Base-by-base conservation (phyloP, 352 stramenopile species). In the Phytopythium montanum region DNA sequence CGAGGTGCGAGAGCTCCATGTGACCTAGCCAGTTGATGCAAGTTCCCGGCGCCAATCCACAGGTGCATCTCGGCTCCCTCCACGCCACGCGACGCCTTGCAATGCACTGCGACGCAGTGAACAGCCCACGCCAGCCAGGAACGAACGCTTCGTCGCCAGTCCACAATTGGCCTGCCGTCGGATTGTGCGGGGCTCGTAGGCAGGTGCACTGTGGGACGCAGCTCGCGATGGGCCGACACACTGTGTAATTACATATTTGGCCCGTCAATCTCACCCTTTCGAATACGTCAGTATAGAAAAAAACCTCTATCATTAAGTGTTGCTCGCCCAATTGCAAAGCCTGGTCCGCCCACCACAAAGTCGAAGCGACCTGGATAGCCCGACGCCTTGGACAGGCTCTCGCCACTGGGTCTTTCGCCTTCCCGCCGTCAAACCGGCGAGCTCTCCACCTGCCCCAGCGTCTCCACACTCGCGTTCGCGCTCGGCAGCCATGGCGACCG, bases 321-420 rank as follows among this genome's bases (percentile, higher is more conserved):
- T 19, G 19, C n/a, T 50, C 44, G 44, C 23, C 23, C 21, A 23
- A 31, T 50, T 50, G 44, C 44, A 50, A 31, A 50, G 6, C 23
- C 42, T 9, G 44, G 38, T 45, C 38, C 38, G 38, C 38, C 38
- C 38, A 23, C 38, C 18, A 23, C 42, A 23, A n/a, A n/a, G n/a
- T n/a, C n/a, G n/a, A n/a, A n/a, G n/a, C n/a, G n/a, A n/a, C n/a
- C n/a, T n/a, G n/a, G n/a, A n/a, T n/a, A n/a, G n/a, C n/a, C n/a
- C n/a, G n/a, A n/a, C n/a, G n/a, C n/a, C n/a, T n/a, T n/a, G n/a
- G n/a, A n/a, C n/a, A n/a, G n/a, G n/a, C n/a, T n/a, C 29, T 34
- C 29, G 29, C 29, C 44, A 50, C 44, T 50, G 45, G 25, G 25
- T 34, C 45, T 51, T 51, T 51, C 29, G 45, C 45, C 45, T 21